Percentiles rank a stretch among this genome's conserved stretches.
Conservation (phyloP, 2,329 filamentous ascomycete genomes). For the Alternaria sp. region DNA sequence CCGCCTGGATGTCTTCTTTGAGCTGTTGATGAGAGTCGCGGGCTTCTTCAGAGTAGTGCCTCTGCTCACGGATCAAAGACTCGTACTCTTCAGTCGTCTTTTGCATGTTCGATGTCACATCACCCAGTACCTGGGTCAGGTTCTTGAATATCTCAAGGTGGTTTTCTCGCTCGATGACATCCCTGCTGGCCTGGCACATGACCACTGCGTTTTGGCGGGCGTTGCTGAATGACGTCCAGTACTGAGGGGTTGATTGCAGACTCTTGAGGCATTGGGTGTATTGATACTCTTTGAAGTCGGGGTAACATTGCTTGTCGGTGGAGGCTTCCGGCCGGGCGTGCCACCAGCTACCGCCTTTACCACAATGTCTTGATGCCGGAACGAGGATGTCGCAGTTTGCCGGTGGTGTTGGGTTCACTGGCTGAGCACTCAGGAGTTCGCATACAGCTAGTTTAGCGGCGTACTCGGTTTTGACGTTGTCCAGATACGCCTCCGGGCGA, state of each 20-base stretch:
- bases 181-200: conserved; percentile 67
- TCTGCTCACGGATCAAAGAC: conserved; percentile 30
- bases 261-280: conserved; percentile 61
- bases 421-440: conserved; percentile 61
- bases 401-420: conserved; percentile 55
- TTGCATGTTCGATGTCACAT: conserved; percentile 29
- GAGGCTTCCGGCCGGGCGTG: conserved; percentile 11
- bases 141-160: conserved; percentile 44
- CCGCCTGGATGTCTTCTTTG: conserved; percentile 21
- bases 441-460: conserved; percentile 69
- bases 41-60: conserved; percentile 28
- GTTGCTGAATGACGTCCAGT: conserved; percentile 71
- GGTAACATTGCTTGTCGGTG: conserved; percentile 43
- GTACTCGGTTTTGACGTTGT: conserved; percentile 61
- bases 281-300: conserved; percentile 38
- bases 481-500: conserved; percentile 39
- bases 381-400: conserved; percentile 59
- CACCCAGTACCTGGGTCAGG: conserved; percentile 34
- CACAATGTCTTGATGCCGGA: conserved; percentile 45
- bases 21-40: conserved; percentile 27
- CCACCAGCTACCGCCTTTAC: conserved; percentile 34
- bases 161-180: conserved; percentile 63
- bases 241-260: conserved; percentile 62
- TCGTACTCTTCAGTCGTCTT: conserved; percentile 34
- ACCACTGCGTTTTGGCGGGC: conserved; percentile 65